Evolutionary conservation across 2,329 filamentous ascomycete genomes (phyloP).

Genomic region (Podosphaera fusca): DNA sequence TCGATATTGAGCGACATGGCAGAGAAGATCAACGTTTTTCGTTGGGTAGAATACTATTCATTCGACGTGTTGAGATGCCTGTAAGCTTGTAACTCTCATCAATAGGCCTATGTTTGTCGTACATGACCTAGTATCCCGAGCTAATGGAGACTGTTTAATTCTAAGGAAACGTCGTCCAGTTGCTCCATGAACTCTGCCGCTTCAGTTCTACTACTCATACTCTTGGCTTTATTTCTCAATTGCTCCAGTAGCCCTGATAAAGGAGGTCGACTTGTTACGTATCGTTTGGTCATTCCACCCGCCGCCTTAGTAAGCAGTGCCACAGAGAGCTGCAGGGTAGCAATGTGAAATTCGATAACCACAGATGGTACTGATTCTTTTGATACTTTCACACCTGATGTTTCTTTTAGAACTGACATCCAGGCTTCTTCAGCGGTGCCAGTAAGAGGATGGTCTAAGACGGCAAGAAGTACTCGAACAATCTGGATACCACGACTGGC

Average conservation of each 20-base stretch:
- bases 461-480: slow-evolving; percentile 28
- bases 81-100: no score
- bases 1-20: no score
- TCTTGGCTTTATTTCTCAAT: slow-evolving; percentile 15
- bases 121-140: no score
- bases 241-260: slow-evolving; percentile 25
- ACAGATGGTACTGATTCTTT: slow-evolving; percentile 3
- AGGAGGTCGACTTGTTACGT: slow-evolving; percentile 26
- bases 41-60: no score
- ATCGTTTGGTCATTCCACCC: slow-evolving; percentile 25
- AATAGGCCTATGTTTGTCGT: no score
- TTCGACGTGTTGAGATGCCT: no score
- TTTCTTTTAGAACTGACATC: slow-evolving; percentile 29
- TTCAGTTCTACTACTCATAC: slow-evolving; percentile 11
- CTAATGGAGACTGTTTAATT: slow-evolving; percentile 7
- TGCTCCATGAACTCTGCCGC: slow-evolving; percentile 19
- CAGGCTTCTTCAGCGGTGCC: slow-evolving; percentile 26
- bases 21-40: no score
- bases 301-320: slow-evolving; percentile 25
- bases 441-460: slow-evolving; percentile 25
- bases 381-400: slow-evolving; percentile 19
- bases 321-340: slow-evolving; percentile 31
- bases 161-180: slow-evolving; percentile 22
- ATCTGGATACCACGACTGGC: slow-evolving; percentile 29
- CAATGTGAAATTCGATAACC: slow-evolving; percentile 25